These are phyloP conservation scores for Prosopis cineraria DNA, from an alignment of 306 rosid species.

Conservation along the genomic window DNA sequence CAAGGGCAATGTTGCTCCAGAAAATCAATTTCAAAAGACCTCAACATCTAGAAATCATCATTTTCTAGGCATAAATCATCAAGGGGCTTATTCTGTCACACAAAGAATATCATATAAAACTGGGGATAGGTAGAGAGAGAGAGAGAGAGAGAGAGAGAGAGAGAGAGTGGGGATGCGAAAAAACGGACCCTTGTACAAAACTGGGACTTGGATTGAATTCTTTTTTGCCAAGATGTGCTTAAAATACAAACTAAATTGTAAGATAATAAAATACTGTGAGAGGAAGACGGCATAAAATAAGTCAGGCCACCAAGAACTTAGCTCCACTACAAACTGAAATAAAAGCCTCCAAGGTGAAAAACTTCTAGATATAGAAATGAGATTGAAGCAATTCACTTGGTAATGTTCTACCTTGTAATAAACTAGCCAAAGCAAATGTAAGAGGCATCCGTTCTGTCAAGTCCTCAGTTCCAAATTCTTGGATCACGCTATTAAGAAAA, in stretches of 20 bases:
- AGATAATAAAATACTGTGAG: neutral
- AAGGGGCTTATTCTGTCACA: neutral
- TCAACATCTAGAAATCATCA: conserved; percentile 1
- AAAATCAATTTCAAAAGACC: conserved; percentile 5
- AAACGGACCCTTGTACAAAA: neutral
- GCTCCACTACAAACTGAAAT: neutral
- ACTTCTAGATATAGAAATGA: neutral
- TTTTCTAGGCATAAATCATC: neutral
- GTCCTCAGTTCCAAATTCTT: conserved; percentile 57
- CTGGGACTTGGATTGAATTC: neutral
- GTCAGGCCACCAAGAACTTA: neutral
- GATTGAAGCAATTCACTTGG: neutral
- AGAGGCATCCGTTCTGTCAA: conserved; percentile 62
- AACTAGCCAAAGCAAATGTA: conserved; percentile 58
- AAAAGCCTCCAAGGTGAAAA: neutral
- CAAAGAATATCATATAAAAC: neutral
- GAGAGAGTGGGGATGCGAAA: neutral
- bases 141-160: no score
- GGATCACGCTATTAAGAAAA: conserved; percentile 53
- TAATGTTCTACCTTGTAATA: conserved; percentile 60
- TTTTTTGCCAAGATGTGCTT: neutral
- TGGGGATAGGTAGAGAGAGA: neutral
- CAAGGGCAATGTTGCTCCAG: neutral
- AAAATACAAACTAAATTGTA: neutral
- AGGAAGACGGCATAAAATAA: neutral